Evolutionary conservation across 768 basidiomycete species (phyloP).

Genomic region (Pisolithus orientalis): DNA sequence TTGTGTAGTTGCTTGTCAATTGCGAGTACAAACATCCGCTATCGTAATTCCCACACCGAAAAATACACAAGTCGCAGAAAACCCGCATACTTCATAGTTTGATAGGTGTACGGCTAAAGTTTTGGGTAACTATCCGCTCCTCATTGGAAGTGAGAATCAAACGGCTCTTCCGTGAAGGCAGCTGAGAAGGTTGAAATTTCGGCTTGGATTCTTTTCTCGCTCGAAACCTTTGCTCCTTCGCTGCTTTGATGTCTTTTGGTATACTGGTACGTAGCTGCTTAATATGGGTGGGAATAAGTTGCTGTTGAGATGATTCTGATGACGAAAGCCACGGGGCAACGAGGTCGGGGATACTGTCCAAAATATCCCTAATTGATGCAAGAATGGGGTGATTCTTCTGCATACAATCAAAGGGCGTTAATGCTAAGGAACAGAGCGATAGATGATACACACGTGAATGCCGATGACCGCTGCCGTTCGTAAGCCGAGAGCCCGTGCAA

Average conservation of each 20-base stretch:
- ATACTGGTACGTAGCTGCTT: slow-evolving; percentile 76
- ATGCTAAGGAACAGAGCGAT: not conserved
- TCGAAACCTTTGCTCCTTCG: slow-evolving; percentile 50
- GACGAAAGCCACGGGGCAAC: slow-evolving; percentile 60
- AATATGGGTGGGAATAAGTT: slow-evolving; percentile 65
- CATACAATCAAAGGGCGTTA: not conserved
- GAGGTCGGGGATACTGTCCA: slow-evolving; percentile 48
- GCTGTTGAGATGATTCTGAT: slow-evolving; percentile 4
- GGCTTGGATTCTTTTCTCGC: slow-evolving; percentile 45
- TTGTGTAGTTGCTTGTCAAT: no score
- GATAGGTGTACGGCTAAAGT: no score
- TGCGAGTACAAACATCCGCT: no score
- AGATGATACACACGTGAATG: slow-evolving; percentile 49
- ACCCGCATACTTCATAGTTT: no score
- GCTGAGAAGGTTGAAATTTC: slow-evolving; percentile 7
- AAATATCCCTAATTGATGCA: slow-evolving; percentile 28
- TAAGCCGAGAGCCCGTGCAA: slow-evolving; percentile 61
- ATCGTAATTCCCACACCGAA: no score
- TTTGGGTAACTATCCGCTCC: slow-evolving; percentile 1
- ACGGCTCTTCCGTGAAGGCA: slow-evolving; percentile 14
- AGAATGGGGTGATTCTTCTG: slow-evolving; percentile 40
- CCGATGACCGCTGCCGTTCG: slow-evolving; percentile 62
- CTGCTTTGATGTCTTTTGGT: slow-evolving; percentile 72
- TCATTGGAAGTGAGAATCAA: slow-evolving; percentile 12
- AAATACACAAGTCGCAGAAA: no score